Evolutionary conservation across 441 rosid species (phyloP).

Genomic region (Pelargonium cotyledonis): DNA sequence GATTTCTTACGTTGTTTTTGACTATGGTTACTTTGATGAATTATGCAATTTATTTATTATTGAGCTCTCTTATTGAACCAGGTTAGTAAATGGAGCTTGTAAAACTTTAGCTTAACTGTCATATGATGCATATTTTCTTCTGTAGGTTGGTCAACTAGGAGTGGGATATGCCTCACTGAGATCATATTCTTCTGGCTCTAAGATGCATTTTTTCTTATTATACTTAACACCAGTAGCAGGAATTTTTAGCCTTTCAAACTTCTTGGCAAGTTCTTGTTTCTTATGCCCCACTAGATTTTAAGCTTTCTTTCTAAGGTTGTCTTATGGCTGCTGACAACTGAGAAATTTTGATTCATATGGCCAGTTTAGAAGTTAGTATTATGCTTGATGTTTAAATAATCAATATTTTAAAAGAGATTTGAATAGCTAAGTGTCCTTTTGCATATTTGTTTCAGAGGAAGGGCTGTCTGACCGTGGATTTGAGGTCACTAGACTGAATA

Average conservation of each 20-base stretch:
- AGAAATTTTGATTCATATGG: neutral
- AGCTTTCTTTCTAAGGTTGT: neutral
- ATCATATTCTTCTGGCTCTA: neutral
- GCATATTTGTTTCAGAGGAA: slow-evolving; percentile 51
- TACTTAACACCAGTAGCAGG: neutral
- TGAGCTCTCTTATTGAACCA: neutral
- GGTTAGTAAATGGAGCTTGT: neutral
- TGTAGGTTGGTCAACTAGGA: neutral
- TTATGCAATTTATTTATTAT: neutral
- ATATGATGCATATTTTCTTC: neutral
- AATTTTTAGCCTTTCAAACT: neutral
- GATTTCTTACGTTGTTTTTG: neutral
- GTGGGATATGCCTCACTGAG: neutral
- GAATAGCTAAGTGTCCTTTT: slow-evolving; percentile 8
- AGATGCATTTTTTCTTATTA: neutral
- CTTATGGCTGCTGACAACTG: neutral
- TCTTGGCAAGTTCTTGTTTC: neutral
- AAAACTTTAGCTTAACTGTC: neutral
- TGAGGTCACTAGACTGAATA: slow-evolving; percentile 80
- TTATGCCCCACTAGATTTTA: neutral
- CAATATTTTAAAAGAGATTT: too few species aligned
- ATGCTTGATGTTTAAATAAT: neutral
- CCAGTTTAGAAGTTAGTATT: neutral
- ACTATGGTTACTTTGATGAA: neutral
- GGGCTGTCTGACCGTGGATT: slow-evolving; percentile 79